Base-by-base conservation (phyloP, 192 early-diverging fungal species). In the Thamnidium elegans region DNA sequence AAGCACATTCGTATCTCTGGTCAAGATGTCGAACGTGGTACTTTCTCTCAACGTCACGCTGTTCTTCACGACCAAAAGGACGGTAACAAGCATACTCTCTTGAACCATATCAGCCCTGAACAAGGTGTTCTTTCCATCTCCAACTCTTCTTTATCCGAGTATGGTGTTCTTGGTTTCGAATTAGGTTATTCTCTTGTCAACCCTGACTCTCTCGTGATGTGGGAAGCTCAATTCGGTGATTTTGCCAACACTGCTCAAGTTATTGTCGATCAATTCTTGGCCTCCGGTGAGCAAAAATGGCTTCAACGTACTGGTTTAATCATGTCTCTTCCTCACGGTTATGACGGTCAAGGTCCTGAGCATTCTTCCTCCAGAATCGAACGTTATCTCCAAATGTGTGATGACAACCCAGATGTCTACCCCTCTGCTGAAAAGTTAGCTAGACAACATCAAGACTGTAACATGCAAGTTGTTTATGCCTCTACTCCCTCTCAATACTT, bases 141-240 rank as follows among this genome's bases (percentile, higher is more conserved):
- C 84, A 99, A 99, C 86, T 97, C 95, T 45, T 94, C 92, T 8
- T 83, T 99, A 47, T 96, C 95, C 30, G 96, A 99, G 78, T 99
- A 86, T 76, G 96, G 95, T 65, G 89, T 82, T 55, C 81, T 99
- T 55, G 97, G 97, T 31, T 99, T 96, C 70, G 97, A 99, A 83
- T 87, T 96, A 9, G 97, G 97, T 45, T 97, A 97, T 80, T 95
- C 93, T 21, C 81, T 97, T 72, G 92, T 91, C 51, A 91, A 91
- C 82, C 95, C 97, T 48, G 92, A 96, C 78, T 83, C 95, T 52
- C 85, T 97, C 48, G 85, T 97, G 32, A 81, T 96, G 66, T 99
- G 95, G 95, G 97, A 99, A 78, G 97, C 94, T 13, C 95, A 99
- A 83, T 97, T 99, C 70, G 97, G 97, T 63, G 95, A 99, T 78